phyloP scores from a whole-genome alignment of 2,329 filamentous ascomycete genomes.

The Scedosporium dehoogii region DNA sequence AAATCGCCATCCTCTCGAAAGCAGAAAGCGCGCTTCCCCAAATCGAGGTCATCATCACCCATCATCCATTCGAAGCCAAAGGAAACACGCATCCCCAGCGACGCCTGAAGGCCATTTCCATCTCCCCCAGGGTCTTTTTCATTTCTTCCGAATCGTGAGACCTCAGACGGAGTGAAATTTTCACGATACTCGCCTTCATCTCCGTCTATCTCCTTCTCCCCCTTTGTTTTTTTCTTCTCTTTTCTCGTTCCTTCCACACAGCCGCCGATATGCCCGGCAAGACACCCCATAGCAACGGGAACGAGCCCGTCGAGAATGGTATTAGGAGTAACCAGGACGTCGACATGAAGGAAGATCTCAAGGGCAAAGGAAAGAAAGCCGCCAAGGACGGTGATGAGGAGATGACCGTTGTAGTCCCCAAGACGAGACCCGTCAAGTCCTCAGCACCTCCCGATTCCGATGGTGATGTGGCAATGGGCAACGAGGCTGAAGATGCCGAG shows the following conservation, averaged over 20 bases:
- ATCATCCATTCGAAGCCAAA: not conserved
- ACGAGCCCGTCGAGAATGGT: conserved; percentile 59
- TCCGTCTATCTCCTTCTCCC: not conserved
- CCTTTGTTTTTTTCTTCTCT: not conserved
- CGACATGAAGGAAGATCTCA: conserved; percentile 61
- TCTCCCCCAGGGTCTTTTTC: not conserved
- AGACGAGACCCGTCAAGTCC: conserved; percentile 47
- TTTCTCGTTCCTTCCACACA: not conserved
- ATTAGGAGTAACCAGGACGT: conserved; percentile 46
- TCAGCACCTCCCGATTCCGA: conserved; percentile 51
- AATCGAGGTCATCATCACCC: not conserved
- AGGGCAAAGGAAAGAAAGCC: conserved; percentile 55
- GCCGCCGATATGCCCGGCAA: conserved; percentile 53
- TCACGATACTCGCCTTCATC: not conserved
- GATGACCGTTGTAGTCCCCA: conserved; percentile 71
- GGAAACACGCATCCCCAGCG: not conserved
- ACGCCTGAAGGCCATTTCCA: not conserved
- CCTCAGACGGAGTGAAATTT: not conserved
- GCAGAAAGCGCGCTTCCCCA: not conserved
- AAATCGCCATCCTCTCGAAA: not conserved
- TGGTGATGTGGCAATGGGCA: conserved; percentile 62
- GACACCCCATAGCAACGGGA: conserved; percentile 62
- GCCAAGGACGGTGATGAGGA: conserved; percentile 62
- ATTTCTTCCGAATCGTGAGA: not conserved
- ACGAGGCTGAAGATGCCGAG: conserved; percentile 37